A percentile compares a stretch with the other conserved stretches of the same genome.
Evolutionary conservation across 805 yeast genomes (phyloP).

Genomic region (Schwanniomyces pseudopolymorphus): DNA sequence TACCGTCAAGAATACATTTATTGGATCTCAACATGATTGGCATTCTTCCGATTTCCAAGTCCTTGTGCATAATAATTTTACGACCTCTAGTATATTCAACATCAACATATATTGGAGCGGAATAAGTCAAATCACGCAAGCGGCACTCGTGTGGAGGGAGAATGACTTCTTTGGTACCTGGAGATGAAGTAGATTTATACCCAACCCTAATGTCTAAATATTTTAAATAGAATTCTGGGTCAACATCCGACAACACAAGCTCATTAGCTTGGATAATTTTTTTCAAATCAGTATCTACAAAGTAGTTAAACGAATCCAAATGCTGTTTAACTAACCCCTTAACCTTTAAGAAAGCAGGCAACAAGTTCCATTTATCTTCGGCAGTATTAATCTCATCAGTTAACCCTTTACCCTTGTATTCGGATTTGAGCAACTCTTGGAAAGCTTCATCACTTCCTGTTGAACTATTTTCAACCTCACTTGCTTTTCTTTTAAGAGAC

Average conservation of each 20-base stretch:
- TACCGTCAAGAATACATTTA: slow-evolving; percentile 82
- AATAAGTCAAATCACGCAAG: slow-evolving; percentile 87
- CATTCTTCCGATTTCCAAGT: slow-evolving; percentile 95
- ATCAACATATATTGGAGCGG: slow-evolving; percentile 95
- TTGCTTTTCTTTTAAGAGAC: slow-evolving; percentile 13
- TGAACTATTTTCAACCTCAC: slow-evolving; percentile 4
- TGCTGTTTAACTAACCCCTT: slow-evolving; percentile 97
- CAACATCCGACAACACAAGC: slow-evolving; percentile 86
- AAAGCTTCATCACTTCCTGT: slow-evolving; percentile 57
- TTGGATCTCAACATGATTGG: slow-evolving; percentile 97
- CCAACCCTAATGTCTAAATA: slow-evolving; percentile 94
- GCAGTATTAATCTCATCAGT: slow-evolving; percentile 89
- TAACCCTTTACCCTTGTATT: slow-evolving; percentile 80
- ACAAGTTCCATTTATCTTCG: slow-evolving; percentile 93
- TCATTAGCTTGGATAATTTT: slow-evolving; percentile 92
- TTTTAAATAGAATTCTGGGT: slow-evolving; percentile 92
- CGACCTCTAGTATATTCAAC: slow-evolving; percentile 96
- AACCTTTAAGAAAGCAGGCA: slow-evolving; percentile 94
- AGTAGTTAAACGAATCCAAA: slow-evolving; percentile 95
- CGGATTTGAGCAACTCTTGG: slow-evolving; percentile 73
- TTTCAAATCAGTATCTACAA: slow-evolving; percentile 89
- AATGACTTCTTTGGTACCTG: slow-evolving; percentile 56
- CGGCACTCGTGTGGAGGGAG: slow-evolving; percentile 95
- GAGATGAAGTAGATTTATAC: slow-evolving; percentile 56
- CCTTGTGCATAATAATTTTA: slow-evolving; percentile 84